Conservation (phyloP, 805 yeast genomes). For the Saccharomycopsis vini region DNA sequence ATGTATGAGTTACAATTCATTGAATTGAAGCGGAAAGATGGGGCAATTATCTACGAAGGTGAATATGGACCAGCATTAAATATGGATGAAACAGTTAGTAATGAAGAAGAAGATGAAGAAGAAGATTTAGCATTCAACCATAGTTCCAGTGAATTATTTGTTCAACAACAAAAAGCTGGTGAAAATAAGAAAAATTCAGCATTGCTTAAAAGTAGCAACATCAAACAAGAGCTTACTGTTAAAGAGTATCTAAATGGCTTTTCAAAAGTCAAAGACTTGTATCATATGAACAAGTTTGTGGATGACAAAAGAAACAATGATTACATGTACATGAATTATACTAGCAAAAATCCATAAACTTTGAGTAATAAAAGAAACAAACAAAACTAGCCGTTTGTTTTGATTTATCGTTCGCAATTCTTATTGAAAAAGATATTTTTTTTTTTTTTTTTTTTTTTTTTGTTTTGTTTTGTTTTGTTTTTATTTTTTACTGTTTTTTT, state of each 20-base stretch:
- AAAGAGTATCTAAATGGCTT: slow-evolving; percentile 9
- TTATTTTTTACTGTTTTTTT: too few species aligned
- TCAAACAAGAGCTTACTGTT: slow-evolving; percentile 4
- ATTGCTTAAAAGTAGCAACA: not conserved
- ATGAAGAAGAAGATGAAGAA: slow-evolving; percentile 13
- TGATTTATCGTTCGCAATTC: too few species aligned
- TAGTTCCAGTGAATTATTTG: not conserved
- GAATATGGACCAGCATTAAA: slow-evolving; percentile 67
- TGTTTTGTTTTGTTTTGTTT: too few species aligned
- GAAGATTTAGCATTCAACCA: slow-evolving; percentile 6
- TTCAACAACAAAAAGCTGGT: not conserved
- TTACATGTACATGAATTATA: too few species aligned
- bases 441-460: too few species aligned
- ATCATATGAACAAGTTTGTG: too few species aligned
- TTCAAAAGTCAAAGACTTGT: slow-evolving; percentile 2
- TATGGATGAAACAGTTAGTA: slow-evolving; percentile 4
- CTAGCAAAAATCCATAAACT: too few species aligned
- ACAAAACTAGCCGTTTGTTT: too few species aligned
- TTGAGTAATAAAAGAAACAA: too few species aligned
- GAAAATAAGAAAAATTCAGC: not conserved
- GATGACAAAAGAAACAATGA: too few species aligned
- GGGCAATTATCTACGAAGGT: slow-evolving; percentile 92
- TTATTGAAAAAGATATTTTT: too few species aligned
- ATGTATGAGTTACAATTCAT: slow-evolving; percentile 70
- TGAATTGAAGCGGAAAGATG: slow-evolving; percentile 75